Percentiles rank a stretch among this genome's conserved stretches.
Evolutionary conservation across 164 flowering plant species (phyloP).

Genomic region (Platanus orientalis): DNA sequence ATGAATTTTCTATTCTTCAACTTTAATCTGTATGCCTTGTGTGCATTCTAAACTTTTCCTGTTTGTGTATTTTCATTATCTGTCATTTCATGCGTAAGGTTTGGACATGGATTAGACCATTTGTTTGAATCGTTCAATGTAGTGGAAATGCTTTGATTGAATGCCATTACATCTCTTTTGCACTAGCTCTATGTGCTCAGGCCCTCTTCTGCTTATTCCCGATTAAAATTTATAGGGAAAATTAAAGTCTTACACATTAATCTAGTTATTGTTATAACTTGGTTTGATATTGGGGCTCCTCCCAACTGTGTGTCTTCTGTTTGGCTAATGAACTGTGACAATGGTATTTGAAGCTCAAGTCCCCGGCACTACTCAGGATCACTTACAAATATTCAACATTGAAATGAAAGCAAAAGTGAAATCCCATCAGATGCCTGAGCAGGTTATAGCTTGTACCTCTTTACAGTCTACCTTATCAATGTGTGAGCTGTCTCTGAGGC

Average conservation of each 20-base stretch:
- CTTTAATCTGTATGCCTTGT: background rate
- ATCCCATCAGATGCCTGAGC: slow-evolving; percentile 99
- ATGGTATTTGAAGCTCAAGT: slow-evolving; percentile 77
- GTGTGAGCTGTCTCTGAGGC: background rate
- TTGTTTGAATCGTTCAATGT: background rate
- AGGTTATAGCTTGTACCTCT: slow-evolving; percentile 34
- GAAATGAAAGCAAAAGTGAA: slow-evolving; percentile 94
- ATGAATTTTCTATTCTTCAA: too few species aligned
- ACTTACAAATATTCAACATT: slow-evolving; percentile 93
- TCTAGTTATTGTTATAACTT: background rate
- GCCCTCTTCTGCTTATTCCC: background rate
- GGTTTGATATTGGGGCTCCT: too few species aligned
- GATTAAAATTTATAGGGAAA: background rate
- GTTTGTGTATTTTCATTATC: background rate
- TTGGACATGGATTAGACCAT: background rate
- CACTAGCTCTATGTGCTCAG: background rate
- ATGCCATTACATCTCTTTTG: background rate
- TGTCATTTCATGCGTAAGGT: background rate
- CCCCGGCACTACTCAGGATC: slow-evolving; percentile 95
- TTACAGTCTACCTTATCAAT: background rate
- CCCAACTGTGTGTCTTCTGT: background rate
- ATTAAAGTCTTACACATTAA: background rate
- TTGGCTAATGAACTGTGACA: slow-evolving; percentile 13
- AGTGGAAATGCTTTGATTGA: background rate
- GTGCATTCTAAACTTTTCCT: background rate